A percentile compares a stretch with the other conserved stretches of the same genome.
phyloP scores from a whole-genome alignment of 331 rosid genomes.

The Spiraea crenata region DNA sequence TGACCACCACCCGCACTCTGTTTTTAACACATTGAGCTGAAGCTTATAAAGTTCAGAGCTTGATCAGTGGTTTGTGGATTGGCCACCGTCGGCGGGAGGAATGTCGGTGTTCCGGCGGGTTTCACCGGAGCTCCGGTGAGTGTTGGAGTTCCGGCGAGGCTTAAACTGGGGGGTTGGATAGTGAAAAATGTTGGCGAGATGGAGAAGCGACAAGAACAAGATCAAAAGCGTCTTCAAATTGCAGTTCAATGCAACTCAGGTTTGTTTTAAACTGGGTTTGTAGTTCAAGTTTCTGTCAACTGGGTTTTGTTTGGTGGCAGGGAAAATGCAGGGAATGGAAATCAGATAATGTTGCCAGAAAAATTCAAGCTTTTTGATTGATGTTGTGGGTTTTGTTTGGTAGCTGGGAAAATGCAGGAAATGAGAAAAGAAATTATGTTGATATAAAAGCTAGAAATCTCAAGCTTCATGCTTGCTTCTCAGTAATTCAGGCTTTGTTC shows the following conservation, averaged over 20 bases:
- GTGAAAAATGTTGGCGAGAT: conserved; percentile 69
- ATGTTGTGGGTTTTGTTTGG: no score
- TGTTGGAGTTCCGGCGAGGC: conserved; percentile 12
- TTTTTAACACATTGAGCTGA: conserved; percentile 26
- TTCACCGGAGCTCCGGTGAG: conserved; percentile 29
- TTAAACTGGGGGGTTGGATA: conserved; percentile 18
- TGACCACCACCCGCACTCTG: not conserved
- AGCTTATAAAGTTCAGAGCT: conserved; percentile 15
- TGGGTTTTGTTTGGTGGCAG: conserved; percentile 33
- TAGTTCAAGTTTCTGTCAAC: not conserved
- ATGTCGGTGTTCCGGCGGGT: conserved; percentile 30
- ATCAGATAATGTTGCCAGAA: not conserved
- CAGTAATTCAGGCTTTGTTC: no score
- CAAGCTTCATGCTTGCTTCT: no score
- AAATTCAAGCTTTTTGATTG: no score
- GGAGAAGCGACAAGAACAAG: conserved; percentile 88
- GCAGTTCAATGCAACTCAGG: conserved; percentile 84
- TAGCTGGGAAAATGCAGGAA: no score
- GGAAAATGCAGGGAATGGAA: conserved; percentile 20
- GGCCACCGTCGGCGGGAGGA: conserved; percentile 19
- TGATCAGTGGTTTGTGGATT: conserved; percentile 24
- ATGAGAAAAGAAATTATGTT: no score
- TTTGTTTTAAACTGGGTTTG: conserved; percentile 21
- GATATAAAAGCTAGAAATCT: no score
- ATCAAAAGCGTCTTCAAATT: conserved; percentile 74